Percentiles rank a stretch among this genome's conserved stretches.
These are phyloP conservation scores for Leishmania major DNA, from an alignment of 208 protist genomes.

Conservation along the genomic window DNA sequence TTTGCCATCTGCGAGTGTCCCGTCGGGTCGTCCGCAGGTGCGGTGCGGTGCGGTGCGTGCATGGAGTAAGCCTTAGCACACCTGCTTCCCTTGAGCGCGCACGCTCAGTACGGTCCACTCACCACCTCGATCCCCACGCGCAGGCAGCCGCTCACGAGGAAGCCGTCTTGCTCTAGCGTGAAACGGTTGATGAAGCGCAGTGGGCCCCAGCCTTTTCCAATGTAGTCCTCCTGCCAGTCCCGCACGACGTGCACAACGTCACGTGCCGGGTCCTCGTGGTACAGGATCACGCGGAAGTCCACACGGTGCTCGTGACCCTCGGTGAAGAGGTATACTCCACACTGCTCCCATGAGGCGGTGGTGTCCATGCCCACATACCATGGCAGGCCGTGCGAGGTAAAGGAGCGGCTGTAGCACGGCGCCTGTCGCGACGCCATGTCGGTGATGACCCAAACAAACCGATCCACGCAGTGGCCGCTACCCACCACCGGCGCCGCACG, in stretches of 20 bases:
- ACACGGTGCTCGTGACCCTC: constrained; percentile 40
- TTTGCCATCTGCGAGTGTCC: too few species aligned
- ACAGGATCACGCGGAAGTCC: constrained; percentile 44
- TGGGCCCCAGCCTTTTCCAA: constrained; percentile 55
- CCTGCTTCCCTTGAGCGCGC: background rate
- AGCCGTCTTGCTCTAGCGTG: constrained; percentile 32
- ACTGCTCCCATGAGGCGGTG: constrained; percentile 20
- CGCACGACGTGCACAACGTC: constrained; percentile 45
- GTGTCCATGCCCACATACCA: constrained; percentile 52
- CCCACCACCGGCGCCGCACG: background rate
- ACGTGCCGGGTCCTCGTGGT: constrained; percentile 32
- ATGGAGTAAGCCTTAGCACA: background rate
- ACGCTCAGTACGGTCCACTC: constrained; percentile 30
- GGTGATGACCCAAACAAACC: constrained; percentile 10
- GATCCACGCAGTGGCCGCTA: background rate
- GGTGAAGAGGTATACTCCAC: constrained; percentile 53
- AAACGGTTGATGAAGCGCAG: constrained; percentile 42
- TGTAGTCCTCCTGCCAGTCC: constrained; percentile 46
- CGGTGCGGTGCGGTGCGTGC: background rate
- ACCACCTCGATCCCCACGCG: constrained; percentile 44
- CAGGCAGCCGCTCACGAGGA: constrained; percentile 36
- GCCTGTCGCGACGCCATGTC: constrained; percentile 3
- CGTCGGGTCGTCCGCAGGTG: too few species aligned
- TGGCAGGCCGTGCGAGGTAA: constrained; percentile 12
- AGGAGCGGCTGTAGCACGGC: constrained; percentile 26